A percentile compares a stretch with the other conserved stretches of the same genome.
Evolutionary conservation across 23 red algal species (phyloP).

Genomic region (Porphyridium purpureum): DNA sequence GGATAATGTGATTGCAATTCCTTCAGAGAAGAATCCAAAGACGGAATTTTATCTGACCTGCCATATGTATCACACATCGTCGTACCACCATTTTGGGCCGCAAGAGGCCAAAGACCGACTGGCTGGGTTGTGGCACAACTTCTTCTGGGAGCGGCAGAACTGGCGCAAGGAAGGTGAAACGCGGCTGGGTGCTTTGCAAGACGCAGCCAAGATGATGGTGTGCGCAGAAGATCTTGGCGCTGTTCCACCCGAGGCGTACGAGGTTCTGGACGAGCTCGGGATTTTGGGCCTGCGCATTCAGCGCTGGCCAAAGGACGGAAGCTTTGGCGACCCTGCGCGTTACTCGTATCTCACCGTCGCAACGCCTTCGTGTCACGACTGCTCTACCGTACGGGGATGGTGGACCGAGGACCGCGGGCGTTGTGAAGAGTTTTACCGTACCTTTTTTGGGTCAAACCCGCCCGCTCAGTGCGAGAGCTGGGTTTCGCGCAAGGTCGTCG

Average conservation of each 20-base stretch:
- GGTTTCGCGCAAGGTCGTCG: constrained; percentile 26
- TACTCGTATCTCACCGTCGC: constrained; percentile 77
- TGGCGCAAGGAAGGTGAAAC: constrained; percentile 57
- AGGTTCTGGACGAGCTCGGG: constrained; percentile 48
- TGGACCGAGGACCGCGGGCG: constrained; percentile 46
- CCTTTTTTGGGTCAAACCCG: constrained; percentile 15
- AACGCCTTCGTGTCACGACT: constrained; percentile 81
- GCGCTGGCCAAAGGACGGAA: constrained; percentile 40
- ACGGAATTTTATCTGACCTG: constrained; percentile 9
- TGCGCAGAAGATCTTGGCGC: constrained; percentile 78
- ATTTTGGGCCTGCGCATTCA: constrained; percentile 68
- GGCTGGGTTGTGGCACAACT: constrained; percentile 1
- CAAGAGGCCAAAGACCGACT: background rate
- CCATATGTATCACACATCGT: constrained; percentile 8
- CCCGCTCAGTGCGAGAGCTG: constrained; percentile 26
- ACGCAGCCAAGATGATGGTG: constrained; percentile 71
- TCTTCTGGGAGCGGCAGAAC: constrained; percentile 20
- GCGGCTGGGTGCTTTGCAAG: constrained; percentile 58
- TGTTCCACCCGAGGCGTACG: constrained; percentile 41
- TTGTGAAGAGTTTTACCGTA: constrained; percentile 8
- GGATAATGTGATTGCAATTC: constrained; percentile 8
- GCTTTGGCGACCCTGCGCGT: constrained; percentile 38
- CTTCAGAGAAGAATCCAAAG: background rate
- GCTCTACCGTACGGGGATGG: constrained; percentile 78
- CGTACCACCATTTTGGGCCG: constrained; percentile 5